Evolutionary conservation across 495 filamentous ascomycete species (phyloP), one percentile per base, ranked within the genome.

Genomic region (Coniosporium apollinis): DNA sequence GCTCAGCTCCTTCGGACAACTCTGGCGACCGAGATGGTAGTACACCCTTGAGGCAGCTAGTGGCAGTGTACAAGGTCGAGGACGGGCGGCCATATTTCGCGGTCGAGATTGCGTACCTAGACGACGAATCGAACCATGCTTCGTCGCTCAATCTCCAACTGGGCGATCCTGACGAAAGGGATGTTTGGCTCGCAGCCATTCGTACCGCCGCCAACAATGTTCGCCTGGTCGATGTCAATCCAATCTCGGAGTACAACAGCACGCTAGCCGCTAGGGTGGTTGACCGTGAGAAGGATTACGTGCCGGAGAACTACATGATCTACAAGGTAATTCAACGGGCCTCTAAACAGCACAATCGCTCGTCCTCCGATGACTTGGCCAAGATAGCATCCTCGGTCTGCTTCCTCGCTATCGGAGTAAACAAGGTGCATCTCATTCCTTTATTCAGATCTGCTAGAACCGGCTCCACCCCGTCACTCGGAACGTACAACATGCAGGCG

Each of bases 351-450:
- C 58, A 62, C 30, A 68, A 67, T 38, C 56, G 69, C 24, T 74
- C 78, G 19, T 79, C 80, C 35, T 70, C 74, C 17, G 89, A 94
- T 41, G 72, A 84, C 43, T 61, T 89, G 13, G 71, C 80, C 14
- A 85, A 83, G 39, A 51, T 80, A 35, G 70, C 68, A 3, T 72
- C 78, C 3, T 73, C 67, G 6, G 68, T 79, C 21, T 92, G 77
- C 50, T 94, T 92, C 52, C 69, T 97, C 33, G 82, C 74, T 0
- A 71, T 97, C 47, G 86, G 84, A 13, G 65, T 79, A 13, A 76
- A 89, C 57, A 78, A 82, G 37, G 62, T 93, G 33, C 77, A 93
- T 55, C 48, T 94, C 14, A 68, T 91, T 13, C 79, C 82, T 26
- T 56, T 86, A 39, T 69, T 75, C 11, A 81, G 75, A 50, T 45